A percentile compares a stretch with the other conserved stretches of the same genome.
These are phyloP conservation scores for Arctium lappa DNA, from an alignment of 129 eudicot genomes.

Conservation along the genomic window DNA sequence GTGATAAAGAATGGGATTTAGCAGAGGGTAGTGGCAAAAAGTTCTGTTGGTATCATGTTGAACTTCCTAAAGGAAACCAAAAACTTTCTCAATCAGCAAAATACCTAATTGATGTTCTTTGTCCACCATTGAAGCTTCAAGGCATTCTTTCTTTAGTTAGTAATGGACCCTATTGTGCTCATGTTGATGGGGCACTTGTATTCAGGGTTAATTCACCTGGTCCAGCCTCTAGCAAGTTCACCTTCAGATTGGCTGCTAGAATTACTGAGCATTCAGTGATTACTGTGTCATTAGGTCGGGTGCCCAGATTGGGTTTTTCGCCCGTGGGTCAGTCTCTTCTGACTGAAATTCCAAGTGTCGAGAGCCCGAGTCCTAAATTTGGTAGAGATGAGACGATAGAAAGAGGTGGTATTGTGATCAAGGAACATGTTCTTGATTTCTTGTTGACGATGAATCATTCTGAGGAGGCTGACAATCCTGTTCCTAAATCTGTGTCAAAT, in stretches of 20 bases:
- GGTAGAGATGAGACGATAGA: conserved; percentile 32
- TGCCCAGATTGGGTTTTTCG: conserved; percentile 80
- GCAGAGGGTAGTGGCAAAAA: conserved; percentile 54
- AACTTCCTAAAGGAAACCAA: conserved; percentile 72
- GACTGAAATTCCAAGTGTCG: conserved; percentile 67
- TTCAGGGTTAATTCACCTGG: conserved; percentile 91
- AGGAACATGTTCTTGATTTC: conserved; percentile 78
- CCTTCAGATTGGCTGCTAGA: conserved; percentile 77
- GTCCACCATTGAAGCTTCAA: conserved; percentile 86
- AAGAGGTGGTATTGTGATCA: conserved; percentile 53
- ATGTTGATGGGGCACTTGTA: conserved; percentile 85
- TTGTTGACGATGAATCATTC: conserved; percentile 83
- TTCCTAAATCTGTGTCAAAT: conserved; percentile 69
- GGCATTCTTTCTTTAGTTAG: conserved; percentile 75
- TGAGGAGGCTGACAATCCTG: conserved; percentile 91
- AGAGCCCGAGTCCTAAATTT: conserved; percentile 39
- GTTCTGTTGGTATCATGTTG: conserved; percentile 92
- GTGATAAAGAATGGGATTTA: conserved; percentile 80
- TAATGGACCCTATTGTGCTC: conserved; percentile 84
- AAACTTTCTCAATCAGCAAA: conserved; percentile 72
- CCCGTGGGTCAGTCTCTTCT: conserved; percentile 62
- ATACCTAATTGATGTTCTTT: conserved; percentile 67
- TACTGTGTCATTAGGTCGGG: conserved; percentile 81
- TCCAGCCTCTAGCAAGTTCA: conserved; percentile 69
- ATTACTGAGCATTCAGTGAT: conserved; percentile 76